Base-by-base conservation (phyloP, 441 rosid species). In the Gossypium davidsonii region DNA sequence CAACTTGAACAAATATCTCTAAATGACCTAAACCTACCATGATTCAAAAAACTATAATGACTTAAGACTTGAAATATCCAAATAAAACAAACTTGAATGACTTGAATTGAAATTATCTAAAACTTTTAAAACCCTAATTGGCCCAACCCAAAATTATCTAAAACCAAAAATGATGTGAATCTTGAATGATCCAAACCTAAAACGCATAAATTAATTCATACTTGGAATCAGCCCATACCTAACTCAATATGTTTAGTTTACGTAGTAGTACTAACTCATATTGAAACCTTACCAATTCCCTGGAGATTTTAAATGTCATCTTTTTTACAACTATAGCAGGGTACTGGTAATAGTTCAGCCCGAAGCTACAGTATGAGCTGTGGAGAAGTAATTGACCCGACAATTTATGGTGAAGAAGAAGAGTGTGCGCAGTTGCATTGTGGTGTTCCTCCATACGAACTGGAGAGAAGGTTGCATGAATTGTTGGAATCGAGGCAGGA, bases 391-490 rank as follows among this genome's bases (percentile, higher is more conserved):
- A 73, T 82, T 39, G 80, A 86, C 53, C 84, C 83, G 0, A 12
- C 25, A 28, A 34, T n/a, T 58, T 75, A 73, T 1, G 63, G 66
- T 37, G 74, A 60, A 59, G 76, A 23, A 59, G 88, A 80, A 25
- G 70, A 69, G 53, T 68, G 42, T 68, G 28, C 52, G 6, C 85
- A 78, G 34, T 61, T 42, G 63, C 76, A 81, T 2, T 70, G 60
- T 18, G 89, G 93, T 66, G 86, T 91, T 76, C 77, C 84, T 63
- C 93, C 98, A 0, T 44, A 76, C 51, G 97, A 88, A 82, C 85
- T 91, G 2, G 90, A 86, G 79, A 86, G 86, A 73, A 90, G 79
- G 58, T 80, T 92, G 79, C 89, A 87, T 52, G 89, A 86, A 74
- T 79, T 94, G 7, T 74, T 90, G 52, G 90, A 90, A 74, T 57